Base-by-base conservation (phyloP, 192 early-diverging fungal genomes). In the Coemansia sp. region DNA sequence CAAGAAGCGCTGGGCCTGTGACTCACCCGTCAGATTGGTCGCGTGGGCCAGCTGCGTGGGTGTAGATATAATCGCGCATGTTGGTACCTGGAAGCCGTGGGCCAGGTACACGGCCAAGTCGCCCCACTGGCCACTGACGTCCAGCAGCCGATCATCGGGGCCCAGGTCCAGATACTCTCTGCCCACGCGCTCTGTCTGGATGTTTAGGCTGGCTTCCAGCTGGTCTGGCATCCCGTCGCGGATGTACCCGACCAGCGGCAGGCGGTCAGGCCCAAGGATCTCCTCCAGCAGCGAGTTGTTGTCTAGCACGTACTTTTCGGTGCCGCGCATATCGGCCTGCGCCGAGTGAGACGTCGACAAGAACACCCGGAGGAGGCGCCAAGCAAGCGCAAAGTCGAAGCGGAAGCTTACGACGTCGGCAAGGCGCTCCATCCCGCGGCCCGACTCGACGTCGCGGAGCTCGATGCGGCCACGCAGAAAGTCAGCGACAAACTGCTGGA, bases 361-460 rank as follows among this genome's bases (percentile, higher is more conserved):
- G 25, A 70, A 56, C 0, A 36, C 38, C 37, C 33, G 32, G 18
- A 59, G 12, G 5, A 58, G 47, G 17, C 73, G 66, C 48, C 53
- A 60, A 7, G 49, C 51, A 0, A 73, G 54, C 14, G 17, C 43
- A 21, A 53, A n/a, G 17, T 45, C 58, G 34, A 57, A 48, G 26
- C 51, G 51, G 23, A 76, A 76, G 8, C 54, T 56, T 20, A 70
- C 54, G 17, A 65, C 46, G 27, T 70, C 58, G 25, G 57, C 42
- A 8, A 69, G 51, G 22, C 25, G 42, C 23, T 35, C 46, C 67
- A 76, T 39, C n/a, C 67, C 74, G 9, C 44, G 47, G 1, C 74
- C 74, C 4, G 62, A 65, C 49, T 65, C 58, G 14, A 63, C 69
- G 14, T 76, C 58, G 21, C 67, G 66, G 16, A 76, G 58, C 59